Evolutionary conservation across 139 green algal species (phyloP).

Genomic region (Micractinium sp.): DNA sequence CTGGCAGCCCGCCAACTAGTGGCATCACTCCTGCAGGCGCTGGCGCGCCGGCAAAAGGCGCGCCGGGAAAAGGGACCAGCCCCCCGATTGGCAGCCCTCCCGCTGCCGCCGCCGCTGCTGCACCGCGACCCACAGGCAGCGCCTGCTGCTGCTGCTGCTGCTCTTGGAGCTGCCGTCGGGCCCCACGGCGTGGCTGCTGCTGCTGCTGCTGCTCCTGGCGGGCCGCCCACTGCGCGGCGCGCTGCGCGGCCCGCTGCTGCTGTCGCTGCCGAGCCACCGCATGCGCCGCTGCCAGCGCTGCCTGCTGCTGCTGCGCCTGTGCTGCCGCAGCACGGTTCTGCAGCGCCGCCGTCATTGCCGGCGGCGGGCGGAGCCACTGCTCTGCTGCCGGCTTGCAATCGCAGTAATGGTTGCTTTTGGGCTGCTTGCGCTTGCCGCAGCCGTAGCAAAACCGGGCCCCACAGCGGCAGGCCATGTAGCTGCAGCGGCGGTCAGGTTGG

Average conservation of each 20-base stretch:
- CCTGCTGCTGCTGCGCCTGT: background rate
- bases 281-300: background rate
- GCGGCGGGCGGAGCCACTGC: conserved; percentile 20
- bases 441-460: conserved; percentile 56
- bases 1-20: background rate
- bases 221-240: background rate
- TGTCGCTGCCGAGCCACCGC: background rate
- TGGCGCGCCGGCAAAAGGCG: too few relatives aligned
- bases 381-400: conserved; percentile 3
- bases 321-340: too few relatives aligned
- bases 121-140: background rate
- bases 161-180: background rate
- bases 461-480: conserved; percentile 60
- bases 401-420: background rate
- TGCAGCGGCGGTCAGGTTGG: conserved; percentile 28
- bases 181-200: background rate
- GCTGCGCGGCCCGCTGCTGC: background rate
- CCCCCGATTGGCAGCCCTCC: background rate
- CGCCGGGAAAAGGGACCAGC: too few relatives aligned
- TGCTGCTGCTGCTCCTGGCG: background rate
- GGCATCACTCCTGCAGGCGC: too few relatives aligned
- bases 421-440: conserved; percentile 47
- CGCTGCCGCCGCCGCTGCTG: background rate
- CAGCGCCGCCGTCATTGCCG: background rate
- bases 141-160: background rate